phyloP scores from a whole-genome alignment of 148 eudicot genomes.

The Chenopodium album region DNA sequence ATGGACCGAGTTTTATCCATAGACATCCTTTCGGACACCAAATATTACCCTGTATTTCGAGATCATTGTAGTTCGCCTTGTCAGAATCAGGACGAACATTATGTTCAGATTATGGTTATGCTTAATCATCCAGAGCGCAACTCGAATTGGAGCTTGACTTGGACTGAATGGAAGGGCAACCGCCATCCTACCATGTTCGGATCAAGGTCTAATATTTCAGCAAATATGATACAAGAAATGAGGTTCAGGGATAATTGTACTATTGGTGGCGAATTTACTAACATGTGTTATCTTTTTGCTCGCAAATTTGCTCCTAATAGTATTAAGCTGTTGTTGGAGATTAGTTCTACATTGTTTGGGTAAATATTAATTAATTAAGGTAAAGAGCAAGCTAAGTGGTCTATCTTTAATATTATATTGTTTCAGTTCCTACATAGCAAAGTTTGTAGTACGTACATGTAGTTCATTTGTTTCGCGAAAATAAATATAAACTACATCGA shows the following conservation, averaged over 20 bases:
- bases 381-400: not conserved
- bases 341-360: slow-evolving; percentile 12
- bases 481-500: too few relatives aligned
- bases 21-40: slow-evolving; percentile 11
- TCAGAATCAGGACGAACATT: slow-evolving; percentile 16
- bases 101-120: slow-evolving; percentile 12
- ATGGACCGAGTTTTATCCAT: slow-evolving; percentile 15
- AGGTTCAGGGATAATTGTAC: slow-evolving; percentile 18
- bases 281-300: slow-evolving; percentile 20
- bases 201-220: not conserved
- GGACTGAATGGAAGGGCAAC: slow-evolving; percentile 9
- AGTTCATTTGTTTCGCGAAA: too few relatives aligned
- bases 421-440: not conserved
- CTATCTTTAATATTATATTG: not conserved
- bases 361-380: not conserved
- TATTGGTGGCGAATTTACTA: slow-evolving; percentile 8
- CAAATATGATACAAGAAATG: not conserved
- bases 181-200: slow-evolving; percentile 13
- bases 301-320: slow-evolving; percentile 15
- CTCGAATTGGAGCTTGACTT: slow-evolving; percentile 11
- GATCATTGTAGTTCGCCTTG: slow-evolving; percentile 16
- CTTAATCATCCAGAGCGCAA: not conserved
- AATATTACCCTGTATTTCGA: slow-evolving; percentile 14
- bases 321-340: slow-evolving; percentile 6
- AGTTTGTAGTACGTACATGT: too few relatives aligned